These are phyloP conservation scores for Cladophialophora exuberans DNA, from an alignment of 2,329 filamentous ascomycete species.

Conservation along the genomic window DNA sequence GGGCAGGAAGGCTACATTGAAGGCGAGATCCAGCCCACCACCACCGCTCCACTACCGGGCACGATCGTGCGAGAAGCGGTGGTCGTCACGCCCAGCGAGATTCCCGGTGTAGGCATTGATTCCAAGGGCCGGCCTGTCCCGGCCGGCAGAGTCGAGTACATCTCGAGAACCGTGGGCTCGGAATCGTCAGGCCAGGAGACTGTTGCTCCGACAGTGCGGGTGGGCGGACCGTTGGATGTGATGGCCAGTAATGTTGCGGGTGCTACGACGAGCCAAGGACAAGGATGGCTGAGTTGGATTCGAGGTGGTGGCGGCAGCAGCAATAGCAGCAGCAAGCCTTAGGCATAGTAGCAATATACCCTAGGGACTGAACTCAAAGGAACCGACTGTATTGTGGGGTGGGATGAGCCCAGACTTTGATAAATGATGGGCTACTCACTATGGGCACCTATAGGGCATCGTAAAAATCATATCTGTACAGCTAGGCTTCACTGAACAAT, in stretches of 20 bases:
- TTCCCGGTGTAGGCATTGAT: constrained; percentile 32
- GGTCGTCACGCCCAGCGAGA: constrained; percentile 15
- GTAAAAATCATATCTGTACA: constrained; percentile 11
- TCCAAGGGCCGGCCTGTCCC: constrained; percentile 34
- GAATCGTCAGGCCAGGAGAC: constrained; percentile 13
- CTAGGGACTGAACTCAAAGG: too few species aligned
- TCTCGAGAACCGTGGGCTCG: constrained; percentile 15
- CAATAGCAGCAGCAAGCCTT: constrained; percentile 14
- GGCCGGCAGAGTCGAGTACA: constrained; percentile 26
- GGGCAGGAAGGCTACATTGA: constrained; percentile 21
- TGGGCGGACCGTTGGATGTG: constrained; percentile 29
- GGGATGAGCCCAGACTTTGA: too few species aligned
- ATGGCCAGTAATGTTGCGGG: constrained; percentile 28
- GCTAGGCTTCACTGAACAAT: too few species aligned
- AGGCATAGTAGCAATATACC: too few species aligned
- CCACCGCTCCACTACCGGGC: constrained; percentile 8
- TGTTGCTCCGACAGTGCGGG: constrained; percentile 2
- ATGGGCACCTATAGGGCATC: too few species aligned
- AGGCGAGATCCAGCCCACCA: constrained; percentile 20
- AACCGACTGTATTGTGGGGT: too few species aligned
- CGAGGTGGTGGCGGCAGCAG: too few species aligned
- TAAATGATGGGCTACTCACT: too few species aligned
- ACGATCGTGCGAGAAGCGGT: not conserved
- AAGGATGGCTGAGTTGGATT: constrained; percentile 28
- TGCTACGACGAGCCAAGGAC: constrained; percentile 11